phyloP scores from a whole-genome alignment of 192 early-diverging fungal species.

The Glomus cerebriforme region DNA sequence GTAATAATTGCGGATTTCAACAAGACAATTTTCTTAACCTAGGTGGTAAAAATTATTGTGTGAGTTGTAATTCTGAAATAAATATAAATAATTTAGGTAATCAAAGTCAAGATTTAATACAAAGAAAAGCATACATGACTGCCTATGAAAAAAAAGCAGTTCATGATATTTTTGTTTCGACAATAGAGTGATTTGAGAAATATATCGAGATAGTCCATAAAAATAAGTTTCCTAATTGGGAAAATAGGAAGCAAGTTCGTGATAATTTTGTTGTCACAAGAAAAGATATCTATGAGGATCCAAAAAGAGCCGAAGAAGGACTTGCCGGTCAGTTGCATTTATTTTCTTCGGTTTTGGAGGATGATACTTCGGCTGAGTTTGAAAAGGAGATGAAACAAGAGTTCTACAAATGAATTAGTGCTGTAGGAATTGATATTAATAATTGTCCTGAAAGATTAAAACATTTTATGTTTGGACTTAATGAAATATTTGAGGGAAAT shows the following conservation, averaged over 20 bases:
- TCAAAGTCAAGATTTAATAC: no score
- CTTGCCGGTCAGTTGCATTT: neutral
- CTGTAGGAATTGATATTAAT: neutral
- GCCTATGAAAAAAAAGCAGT: neutral
- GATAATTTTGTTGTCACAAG: neutral
- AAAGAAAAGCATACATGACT: no score
- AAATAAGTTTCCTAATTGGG: neutral
- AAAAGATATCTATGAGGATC: neutral
- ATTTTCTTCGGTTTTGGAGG: neutral
- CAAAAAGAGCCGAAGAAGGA: neutral
- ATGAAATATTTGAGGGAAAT: neutral
- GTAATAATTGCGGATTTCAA: no score
- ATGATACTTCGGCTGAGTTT: neutral
- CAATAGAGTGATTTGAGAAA: neutral
- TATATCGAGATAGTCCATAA: neutral
- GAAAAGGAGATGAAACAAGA: neutral
- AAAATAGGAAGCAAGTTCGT: neutral
- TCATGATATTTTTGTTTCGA: neutral
- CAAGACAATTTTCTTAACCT: no score
- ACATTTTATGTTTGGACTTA: neutral
- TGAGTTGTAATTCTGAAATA: no score
- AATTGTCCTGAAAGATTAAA: neutral
- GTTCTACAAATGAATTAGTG: neutral
- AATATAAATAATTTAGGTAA: no score
- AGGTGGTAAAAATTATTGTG: no score